Conservation (phyloP, 169 alveolate genomes). For the Plasmodium adleri region DNA sequence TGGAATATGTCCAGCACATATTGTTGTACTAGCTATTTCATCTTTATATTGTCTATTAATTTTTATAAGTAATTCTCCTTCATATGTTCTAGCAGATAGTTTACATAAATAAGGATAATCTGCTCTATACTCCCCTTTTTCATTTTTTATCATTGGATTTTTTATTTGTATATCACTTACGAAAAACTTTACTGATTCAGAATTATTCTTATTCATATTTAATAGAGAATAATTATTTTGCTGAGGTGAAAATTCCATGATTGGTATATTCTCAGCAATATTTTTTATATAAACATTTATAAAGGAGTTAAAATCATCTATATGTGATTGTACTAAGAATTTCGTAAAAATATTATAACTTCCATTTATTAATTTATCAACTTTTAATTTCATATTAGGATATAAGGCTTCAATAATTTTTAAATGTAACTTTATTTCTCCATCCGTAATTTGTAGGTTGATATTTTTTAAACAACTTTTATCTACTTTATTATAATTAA, state of each 20-base stretch:
- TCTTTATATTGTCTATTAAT: conserved; percentile 54
- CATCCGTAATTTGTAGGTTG: conserved; percentile 61
- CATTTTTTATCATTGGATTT: conserved; percentile 62
- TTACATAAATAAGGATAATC: conserved; percentile 76
- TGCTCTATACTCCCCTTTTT: conserved; percentile 36
- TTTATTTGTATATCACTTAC: conserved; percentile 72
- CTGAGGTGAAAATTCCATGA: conserved; percentile 57
- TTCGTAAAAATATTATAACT: conserved; percentile 71
- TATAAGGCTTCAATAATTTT: conserved; percentile 63
- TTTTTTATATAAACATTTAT: conserved; percentile 72
- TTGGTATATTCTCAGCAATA: conserved; percentile 72
- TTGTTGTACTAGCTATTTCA: conserved; percentile 48
- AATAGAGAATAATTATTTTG: conserved; percentile 13
- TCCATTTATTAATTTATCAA: conserved; percentile 54
- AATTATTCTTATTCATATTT: conserved; percentile 12
- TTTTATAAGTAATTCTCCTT: conserved; percentile 66
- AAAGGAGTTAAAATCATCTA: conserved; percentile 74
- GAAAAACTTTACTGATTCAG: conserved; percentile 35
- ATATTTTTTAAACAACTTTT: conserved; percentile 22
- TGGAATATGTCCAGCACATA: conserved; percentile 96
- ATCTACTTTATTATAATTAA: not conserved
- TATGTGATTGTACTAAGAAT: conserved; percentile 70
- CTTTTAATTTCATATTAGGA: conserved; percentile 57
- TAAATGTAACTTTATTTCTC: conserved; percentile 57
- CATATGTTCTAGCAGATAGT: conserved; percentile 51